A percentile compares a stretch with the other conserved stretches of the same genome.
These are phyloP conservation scores for Russula olivacea DNA, from an alignment of 768 basidiomycete species.

Conservation along the genomic window DNA sequence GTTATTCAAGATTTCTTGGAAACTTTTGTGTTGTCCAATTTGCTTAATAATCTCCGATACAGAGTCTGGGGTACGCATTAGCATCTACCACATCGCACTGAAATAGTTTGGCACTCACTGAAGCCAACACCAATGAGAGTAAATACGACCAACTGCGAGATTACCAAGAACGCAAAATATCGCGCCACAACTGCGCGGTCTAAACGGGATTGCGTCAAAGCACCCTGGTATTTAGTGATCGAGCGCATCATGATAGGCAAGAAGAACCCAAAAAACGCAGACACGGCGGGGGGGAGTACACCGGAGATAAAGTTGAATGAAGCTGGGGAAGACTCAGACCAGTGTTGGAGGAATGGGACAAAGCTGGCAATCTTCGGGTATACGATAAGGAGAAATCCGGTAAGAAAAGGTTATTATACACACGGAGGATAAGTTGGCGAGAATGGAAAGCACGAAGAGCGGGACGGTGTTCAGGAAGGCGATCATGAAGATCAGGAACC, in stretches of 20 bases:
- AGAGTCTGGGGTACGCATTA: conserved; percentile 27
- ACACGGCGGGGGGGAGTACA: conserved; percentile 86
- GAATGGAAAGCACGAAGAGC: conserved; percentile 78
- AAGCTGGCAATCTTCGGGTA: conserved; percentile 50
- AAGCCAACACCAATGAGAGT: conserved; percentile 87
- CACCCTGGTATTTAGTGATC: conserved; percentile 65
- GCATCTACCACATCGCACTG: background rate
- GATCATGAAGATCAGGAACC: conserved; percentile 65
- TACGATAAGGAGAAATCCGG: conserved; percentile 11
- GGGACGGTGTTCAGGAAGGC: conserved; percentile 96
- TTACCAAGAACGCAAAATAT: conserved; percentile 90
- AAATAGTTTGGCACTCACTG: conserved; percentile 43
- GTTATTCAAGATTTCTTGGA: conserved; percentile 41
- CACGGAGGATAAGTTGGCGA: conserved; percentile 86
- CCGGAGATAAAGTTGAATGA: conserved; percentile 86
- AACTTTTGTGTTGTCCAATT: conserved; percentile 43
- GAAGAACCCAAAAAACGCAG: conserved; percentile 83
- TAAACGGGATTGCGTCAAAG: conserved; percentile 65
- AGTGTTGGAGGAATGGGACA: conserved; percentile 67
- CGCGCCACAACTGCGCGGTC: conserved; percentile 90
- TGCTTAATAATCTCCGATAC: conserved; percentile 42
- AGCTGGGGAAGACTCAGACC: conserved; percentile 55
- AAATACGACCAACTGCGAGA: conserved; percentile 92
- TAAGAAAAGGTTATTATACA: conserved; percentile 28
- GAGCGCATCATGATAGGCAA: conserved; percentile 89